These are phyloP conservation scores for Cyberlindnera xylosilytica DNA, from an alignment of 805 yeast genomes.

Conservation along the genomic window DNA sequence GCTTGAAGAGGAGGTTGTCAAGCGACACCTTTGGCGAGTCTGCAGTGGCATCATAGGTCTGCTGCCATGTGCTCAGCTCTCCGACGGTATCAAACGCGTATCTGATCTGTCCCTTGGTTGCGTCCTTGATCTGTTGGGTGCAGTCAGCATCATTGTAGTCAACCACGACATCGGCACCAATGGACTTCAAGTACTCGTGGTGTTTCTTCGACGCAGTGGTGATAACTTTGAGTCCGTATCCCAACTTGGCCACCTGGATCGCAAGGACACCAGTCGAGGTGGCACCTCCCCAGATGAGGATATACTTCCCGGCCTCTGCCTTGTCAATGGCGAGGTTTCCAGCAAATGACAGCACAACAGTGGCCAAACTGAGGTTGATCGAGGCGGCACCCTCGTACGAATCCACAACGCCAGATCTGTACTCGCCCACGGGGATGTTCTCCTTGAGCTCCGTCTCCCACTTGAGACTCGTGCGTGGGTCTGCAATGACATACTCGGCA, in stretches of 20 bases:
- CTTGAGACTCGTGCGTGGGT: slow-evolving; percentile 36
- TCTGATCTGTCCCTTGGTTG: slow-evolving; percentile 29
- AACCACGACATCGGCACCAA: slow-evolving; percentile 50
- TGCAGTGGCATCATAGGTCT: slow-evolving; percentile 34
- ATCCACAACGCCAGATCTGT: slow-evolving; percentile 37
- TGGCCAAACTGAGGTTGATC: slow-evolving; percentile 38
- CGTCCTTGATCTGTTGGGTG: slow-evolving; percentile 38
- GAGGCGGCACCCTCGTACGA: slow-evolving; percentile 67
- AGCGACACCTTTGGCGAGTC: slow-evolving; percentile 31
- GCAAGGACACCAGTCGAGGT: slow-evolving; percentile 57
- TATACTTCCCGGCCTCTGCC: slow-evolving; percentile 33
- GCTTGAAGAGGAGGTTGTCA: slow-evolving; percentile 34
- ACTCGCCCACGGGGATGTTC: slow-evolving; percentile 24
- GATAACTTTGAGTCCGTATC: slow-evolving; percentile 40
- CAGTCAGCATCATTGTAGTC: slow-evolving; percentile 50
- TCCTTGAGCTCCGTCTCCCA: slow-evolving; percentile 13
- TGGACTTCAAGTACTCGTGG: slow-evolving; percentile 35
- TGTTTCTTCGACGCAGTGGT: slow-evolving; percentile 51
- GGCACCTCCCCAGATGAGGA: slow-evolving; percentile 68
- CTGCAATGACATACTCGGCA: slow-evolving; percentile 51
- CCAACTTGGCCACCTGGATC: slow-evolving; percentile 54
- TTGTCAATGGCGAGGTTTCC: slow-evolving; percentile 43
- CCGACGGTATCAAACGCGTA: slow-evolving; percentile 36
- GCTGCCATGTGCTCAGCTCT: slow-evolving; percentile 28
- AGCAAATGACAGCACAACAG: slow-evolving; percentile 49